phyloP scores from a whole-genome alignment of 2,329 filamentous ascomycete species.

The Fusarium decemcellulare region DNA sequence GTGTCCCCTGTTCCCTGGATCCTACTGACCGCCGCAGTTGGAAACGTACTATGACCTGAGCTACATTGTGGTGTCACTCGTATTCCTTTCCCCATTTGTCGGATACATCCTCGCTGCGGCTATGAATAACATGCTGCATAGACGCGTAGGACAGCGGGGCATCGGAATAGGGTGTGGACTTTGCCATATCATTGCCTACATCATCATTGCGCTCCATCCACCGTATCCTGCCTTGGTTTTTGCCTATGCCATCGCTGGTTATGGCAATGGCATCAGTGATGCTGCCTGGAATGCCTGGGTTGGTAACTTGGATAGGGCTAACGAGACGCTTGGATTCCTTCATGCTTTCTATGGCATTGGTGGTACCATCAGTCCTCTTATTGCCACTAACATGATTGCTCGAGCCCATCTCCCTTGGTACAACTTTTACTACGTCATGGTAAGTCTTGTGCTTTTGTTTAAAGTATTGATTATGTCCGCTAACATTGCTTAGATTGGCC shows the following conservation, averaged over 20 bases:
- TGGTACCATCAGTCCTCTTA: constrained; percentile 76
- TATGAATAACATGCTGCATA: constrained; percentile 67
- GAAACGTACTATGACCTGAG: constrained; percentile 69
- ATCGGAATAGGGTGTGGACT: constrained; percentile 72
- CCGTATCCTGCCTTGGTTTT: constrained; percentile 77
- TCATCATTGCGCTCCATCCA: constrained; percentile 74
- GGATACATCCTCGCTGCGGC: constrained; percentile 75
- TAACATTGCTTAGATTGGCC: constrained; percentile 28
- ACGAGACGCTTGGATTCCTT: constrained; percentile 77
- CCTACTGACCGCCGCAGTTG: constrained; percentile 32
- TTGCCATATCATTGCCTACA: constrained; percentile 75
- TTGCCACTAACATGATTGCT: constrained; percentile 79
- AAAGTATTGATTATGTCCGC: constrained; percentile 63
- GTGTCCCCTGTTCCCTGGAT: neutral
- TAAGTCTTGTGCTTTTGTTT: constrained; percentile 50
- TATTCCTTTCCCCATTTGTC: constrained; percentile 76
- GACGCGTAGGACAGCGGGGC: constrained; percentile 58
- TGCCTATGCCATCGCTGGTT: constrained; percentile 76
- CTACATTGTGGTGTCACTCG: constrained; percentile 74
- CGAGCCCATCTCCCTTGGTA: constrained; percentile 75
- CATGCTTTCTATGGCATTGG: constrained; percentile 79
- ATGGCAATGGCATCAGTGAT: constrained; percentile 77
- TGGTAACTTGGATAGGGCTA: constrained; percentile 78
- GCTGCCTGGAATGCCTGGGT: constrained; percentile 69
- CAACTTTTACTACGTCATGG: constrained; percentile 82